phyloP scores from a whole-genome alignment of 805 yeast genomes.

The Starmerella kuoi region DNA sequence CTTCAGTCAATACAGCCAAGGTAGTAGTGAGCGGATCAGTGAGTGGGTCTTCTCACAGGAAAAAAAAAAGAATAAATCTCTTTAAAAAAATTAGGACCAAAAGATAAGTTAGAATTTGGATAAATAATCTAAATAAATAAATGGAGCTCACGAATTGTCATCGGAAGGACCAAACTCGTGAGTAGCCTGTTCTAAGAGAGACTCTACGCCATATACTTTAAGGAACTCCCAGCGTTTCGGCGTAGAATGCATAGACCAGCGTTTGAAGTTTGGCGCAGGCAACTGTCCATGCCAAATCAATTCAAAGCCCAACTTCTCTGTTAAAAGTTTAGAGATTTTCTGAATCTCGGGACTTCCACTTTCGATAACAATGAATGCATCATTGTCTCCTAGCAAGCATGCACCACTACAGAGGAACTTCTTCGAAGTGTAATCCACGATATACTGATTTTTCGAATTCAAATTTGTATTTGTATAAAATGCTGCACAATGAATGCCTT shows the following conservation, averaged over 20 bases:
- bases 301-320: constrained; percentile 27
- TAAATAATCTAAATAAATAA: too few relatives aligned
- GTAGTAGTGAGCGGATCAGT: too few relatives aligned
- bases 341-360: constrained; percentile 55
- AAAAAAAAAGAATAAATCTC: too few relatives aligned
- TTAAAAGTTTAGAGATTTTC: constrained; percentile 54
- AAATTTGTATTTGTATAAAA: constrained; percentile 38
- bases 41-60: too few relatives aligned
- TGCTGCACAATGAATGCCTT: constrained; percentile 47
- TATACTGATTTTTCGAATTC: constrained; percentile 57
- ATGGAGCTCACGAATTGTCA: too few relatives aligned
- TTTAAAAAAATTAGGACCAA: too few relatives aligned
- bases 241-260: constrained; percentile 48
- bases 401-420: constrained; percentile 59
- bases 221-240: constrained; percentile 7
- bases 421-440: constrained; percentile 69
- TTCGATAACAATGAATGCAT: constrained; percentile 56
- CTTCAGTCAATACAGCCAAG: too few relatives aligned
- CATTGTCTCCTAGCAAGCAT: constrained; percentile 25
- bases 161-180: too few relatives aligned
- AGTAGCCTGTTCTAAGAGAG: too few relatives aligned
- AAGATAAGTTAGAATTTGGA: too few relatives aligned
- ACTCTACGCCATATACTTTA: constrained; percentile 6
- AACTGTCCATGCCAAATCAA: constrained; percentile 65
- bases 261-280: constrained; percentile 40